Base-by-base conservation (phyloP, 2,329 filamentous ascomycete species). In the Colletotrichum orchidophilum region DNA sequence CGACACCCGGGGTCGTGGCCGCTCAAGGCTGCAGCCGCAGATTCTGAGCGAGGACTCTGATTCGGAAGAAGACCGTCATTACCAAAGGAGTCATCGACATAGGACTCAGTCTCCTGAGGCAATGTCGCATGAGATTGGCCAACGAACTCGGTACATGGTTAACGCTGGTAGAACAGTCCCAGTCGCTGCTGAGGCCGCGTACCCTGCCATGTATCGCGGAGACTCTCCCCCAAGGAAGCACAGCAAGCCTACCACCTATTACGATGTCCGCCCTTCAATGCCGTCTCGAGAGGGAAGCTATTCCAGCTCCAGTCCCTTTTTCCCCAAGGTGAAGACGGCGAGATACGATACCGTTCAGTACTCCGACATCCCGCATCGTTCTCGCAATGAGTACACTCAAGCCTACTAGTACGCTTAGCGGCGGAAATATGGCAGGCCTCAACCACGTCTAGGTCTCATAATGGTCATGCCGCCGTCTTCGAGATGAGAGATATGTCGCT, bases 1-100 rank as follows among this genome's bases (percentile, higher is more conserved):
- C 1, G 77, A 79, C 11, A 72, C 76, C 6, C 81, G 81, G 5
- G 82, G 82, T 8, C 82, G 82, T 29, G 76, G 76, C 33, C 81
- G 82, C 18, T 82, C 81, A 12, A 80, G 79, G 54, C 74, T 79
- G 74, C 79, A 83, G 8, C 33, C 82, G 6, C 82, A 84, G 70
- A 75, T 78, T 15, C 9, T 70, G 26, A 74, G 77, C 11, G 79
- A 79, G 3, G 78, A 81, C 4, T 77, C 73, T 3, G 82, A 83
- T 5, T 78, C 77, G 0, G 81, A 82, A 13, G 81, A 82, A 1
- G 77, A 78, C 1, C 75, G 75, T 5, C 70, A 73, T 9, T 76
- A 75, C 13, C 76, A 80, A 24, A 82, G 81, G 74, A 65, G 66
- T 24, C 79, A 82, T 31, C 80, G 81, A 64, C 76, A 75, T 70